Base-by-base conservation (phyloP, 352 stramenopile genomes). In the Phytophthora macrochlamydospora region DNA sequence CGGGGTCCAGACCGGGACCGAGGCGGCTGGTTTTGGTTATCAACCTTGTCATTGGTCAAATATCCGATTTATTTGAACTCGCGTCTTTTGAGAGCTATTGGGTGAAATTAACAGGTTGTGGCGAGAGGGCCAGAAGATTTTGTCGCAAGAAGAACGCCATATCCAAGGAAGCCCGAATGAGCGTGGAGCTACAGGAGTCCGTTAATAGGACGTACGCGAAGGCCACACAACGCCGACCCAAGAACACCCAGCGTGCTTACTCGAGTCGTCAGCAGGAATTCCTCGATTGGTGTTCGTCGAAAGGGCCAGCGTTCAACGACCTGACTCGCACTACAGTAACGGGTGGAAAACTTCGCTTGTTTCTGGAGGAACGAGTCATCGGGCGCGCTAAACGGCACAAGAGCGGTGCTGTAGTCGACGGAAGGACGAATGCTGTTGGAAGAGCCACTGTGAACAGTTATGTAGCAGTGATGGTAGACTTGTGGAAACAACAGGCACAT, bases 401-500 rank as follows among this genome's bases (percentile, higher is more conserved):
- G 40, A 46, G 40, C 12, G 40, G 40, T 24, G 18, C 18, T 24
- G 0, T 24, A 24, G 18, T 24, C 18, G 40, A 28, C 14, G 40
- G 14, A n/a, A 46, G 40, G 18, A 8, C 12, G 40, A 11, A 46
- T 24, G 18, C 40, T 6, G 14, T 46, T 24, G 8, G 40, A 18
- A 8, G 8, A 46, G 8, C 14, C 6, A 46, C 40, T 46, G 2
- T 46, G 12, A 46, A 46, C 18, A 14, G 42, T 11, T 40, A 40
- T 11, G 35, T 40, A 11, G 35, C 35, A 40, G 50, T 31, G 6
- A 56, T 45, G 50, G 50, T 56, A 24, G 50, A 56, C 24, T 33
- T 56, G 5, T 56, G 31, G 33, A 56, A 56, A 9, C 50, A 56
- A 46, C 50, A 56, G 45, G 50, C 33, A n/a, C 32, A 45, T 24